Conservation (phyloP, 495 filamentous ascomycete species). For the Podospora bellae-mahoneyi region DNA sequence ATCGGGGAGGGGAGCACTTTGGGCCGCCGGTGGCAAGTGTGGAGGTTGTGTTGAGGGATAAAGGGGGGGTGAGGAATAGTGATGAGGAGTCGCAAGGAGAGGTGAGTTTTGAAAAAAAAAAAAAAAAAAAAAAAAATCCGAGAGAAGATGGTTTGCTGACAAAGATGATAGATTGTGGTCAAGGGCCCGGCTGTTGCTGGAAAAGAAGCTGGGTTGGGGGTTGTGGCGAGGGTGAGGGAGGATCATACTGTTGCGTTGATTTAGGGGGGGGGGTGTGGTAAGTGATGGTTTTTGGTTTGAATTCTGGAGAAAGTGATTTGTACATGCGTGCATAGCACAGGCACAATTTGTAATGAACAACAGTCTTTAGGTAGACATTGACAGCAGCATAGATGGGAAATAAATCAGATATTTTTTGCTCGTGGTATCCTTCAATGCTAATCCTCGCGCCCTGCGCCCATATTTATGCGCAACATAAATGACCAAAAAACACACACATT, state of each 20-base stretch:
- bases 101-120: conserved; percentile 40
- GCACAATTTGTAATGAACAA: background rate
- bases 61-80: conserved; percentile 52
- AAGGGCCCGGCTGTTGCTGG: conserved; percentile 66
- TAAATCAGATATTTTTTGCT: background rate
- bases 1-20: conserved; percentile 74
- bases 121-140: conserved; percentile 26
- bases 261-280: conserved; percentile 13
- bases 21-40: conserved; percentile 75
- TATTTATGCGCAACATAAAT: conserved; percentile 1
- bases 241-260: conserved; percentile 54
- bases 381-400: background rate
- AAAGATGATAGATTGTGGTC: conserved; percentile 52
- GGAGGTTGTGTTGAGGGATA: conserved; percentile 70
- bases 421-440: background rate
- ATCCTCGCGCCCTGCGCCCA: conserved; percentile 9
- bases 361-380: background rate
- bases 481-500: conserved; percentile 9
- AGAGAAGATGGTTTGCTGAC: conserved; percentile 16
- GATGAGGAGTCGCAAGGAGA: conserved; percentile 60
- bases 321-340: background rate
- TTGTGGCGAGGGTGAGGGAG: conserved; percentile 52
- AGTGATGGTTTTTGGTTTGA: background rate
- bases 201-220: conserved; percentile 55
- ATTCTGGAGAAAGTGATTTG: background rate